Base-by-base conservation (phyloP, 176 grass and related monocot species). In the Avena sativa region DNA sequence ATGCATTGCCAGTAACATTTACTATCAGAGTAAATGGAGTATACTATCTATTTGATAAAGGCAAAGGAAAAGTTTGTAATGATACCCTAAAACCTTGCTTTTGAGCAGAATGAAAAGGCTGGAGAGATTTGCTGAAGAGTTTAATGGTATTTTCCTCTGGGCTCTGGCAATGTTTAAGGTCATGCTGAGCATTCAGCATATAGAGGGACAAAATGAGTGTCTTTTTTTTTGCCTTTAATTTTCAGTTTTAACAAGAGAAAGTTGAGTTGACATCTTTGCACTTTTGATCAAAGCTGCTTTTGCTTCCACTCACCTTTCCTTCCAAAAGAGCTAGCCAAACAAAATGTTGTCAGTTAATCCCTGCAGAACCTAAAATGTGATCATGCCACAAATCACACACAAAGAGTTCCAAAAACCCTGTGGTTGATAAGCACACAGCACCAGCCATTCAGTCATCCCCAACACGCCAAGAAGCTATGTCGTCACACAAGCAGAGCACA, bases 221-320 rank as follows among this genome's bases (percentile, higher is more conserved):
- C 15, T 28, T 28, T 28, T 40, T 14, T 49, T 71, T 80, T 43
- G 40, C 34, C 56, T 48, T 30, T 71, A 16, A 48, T 76, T 75
- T 81, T 16, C 26, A 28, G 34, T 59, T 81, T 44, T 48, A 75
- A 63, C 34, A 49, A 86, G 81, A n/a, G 51, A 46, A 51, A 78
- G 43, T 61, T 47, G 79, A 71, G 11, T 69, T 43, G 61, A 12
- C 52, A 46, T 20, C 25, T 46, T 21, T 63, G 14, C 34, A n/a
- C 79, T 86, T 76, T 28, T 19, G 4, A 83, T 79, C 62, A 71
- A 78, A 90, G n/a, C 46, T 79, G 46, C 16, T 77, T 84, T 88
- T 46, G 21, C 50, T 88, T 21, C 12, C 58, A 25, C 50, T 2
- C 59, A 49, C 2, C 5, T 81, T 63, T 68, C 19, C 76, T 23